Evolutionary conservation across 1,284 basidiomycete species (phyloP).

Genomic region (Cutaneotrichosporon mucoides): DNA sequence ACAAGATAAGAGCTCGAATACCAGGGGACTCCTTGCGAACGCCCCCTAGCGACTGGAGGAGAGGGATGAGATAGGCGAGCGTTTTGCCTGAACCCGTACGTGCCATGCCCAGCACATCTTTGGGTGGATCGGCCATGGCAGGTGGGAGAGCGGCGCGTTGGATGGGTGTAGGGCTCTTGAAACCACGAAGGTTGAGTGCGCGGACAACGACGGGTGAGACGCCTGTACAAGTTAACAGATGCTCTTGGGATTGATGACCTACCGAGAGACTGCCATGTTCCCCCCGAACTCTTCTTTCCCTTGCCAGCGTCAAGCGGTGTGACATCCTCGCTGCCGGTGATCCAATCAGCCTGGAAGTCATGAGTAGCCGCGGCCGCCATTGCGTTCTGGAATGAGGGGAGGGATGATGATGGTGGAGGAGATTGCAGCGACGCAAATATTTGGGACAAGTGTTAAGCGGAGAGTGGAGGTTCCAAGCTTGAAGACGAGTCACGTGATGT

Average conservation of each 20-base stretch:
- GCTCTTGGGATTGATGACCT: not conserved
- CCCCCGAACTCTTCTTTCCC: slow-evolving; percentile 3
- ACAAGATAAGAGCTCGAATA: slow-evolving; percentile 79
- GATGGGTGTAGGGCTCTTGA: slow-evolving; percentile 92
- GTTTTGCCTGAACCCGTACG: slow-evolving; percentile 98
- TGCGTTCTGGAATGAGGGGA: too few species aligned
- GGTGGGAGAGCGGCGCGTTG: slow-evolving; percentile 86
- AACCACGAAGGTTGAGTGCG: slow-evolving; percentile 86
- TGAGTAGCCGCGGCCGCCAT: not conserved
- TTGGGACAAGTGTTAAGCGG: too few species aligned
- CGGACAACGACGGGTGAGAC: slow-evolving; percentile 78
- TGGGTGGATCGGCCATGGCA: slow-evolving; percentile 75
- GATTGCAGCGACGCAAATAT: too few species aligned
- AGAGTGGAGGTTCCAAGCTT: too few species aligned
- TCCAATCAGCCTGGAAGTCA: slow-evolving; percentile 15
- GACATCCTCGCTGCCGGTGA: not conserved
- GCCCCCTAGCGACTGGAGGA: slow-evolving; percentile 80
- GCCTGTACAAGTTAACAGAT: slow-evolving; percentile 52
- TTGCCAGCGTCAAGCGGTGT: not conserved
- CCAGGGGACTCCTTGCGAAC: slow-evolving; percentile 72
- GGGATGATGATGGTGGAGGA: too few species aligned
- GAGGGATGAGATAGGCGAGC: slow-evolving; percentile 89
- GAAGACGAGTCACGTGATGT: too few species aligned
- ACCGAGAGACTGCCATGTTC: slow-evolving; percentile 37
- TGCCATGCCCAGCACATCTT: slow-evolving; percentile 97